phyloP scores from a whole-genome alignment of 2,329 filamentous ascomycete genomes.

The Talaromyces verruculosus region DNA sequence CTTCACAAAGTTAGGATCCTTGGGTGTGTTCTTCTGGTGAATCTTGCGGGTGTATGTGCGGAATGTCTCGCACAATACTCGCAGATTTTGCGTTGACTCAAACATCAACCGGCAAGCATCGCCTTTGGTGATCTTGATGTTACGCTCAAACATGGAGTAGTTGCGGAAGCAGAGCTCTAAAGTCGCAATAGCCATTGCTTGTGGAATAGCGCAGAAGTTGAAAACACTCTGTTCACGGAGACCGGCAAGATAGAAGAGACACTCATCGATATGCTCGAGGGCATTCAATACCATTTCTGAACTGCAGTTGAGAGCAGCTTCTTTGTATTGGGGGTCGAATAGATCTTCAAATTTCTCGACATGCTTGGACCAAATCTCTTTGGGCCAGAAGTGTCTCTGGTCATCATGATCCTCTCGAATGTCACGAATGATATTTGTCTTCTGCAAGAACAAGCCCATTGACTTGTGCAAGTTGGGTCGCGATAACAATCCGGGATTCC shows the following conservation, averaged over 20 bases:
- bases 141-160: constrained; percentile 76
- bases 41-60: constrained; percentile 75
- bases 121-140: constrained; percentile 96
- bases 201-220: constrained; percentile 97
- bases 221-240: constrained; percentile 95
- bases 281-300: constrained; percentile 95
- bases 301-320: constrained; percentile 77
- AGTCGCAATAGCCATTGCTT: constrained; percentile 95
- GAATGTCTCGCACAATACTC: constrained; percentile 78
- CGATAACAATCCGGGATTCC: constrained; percentile 78
- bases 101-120: constrained; percentile 89
- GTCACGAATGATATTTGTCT: constrained; percentile 98
- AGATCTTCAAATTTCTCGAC: constrained; percentile 87
- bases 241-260: constrained; percentile 95
- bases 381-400: constrained; percentile 87
- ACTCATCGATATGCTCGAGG: constrained; percentile 82
- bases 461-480: constrained; percentile 81
- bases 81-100: constrained; percentile 87
- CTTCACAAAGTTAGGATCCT: constrained; percentile 86
- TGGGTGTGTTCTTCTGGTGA: constrained; percentile 88
- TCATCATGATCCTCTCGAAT: constrained; percentile 87
- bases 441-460: constrained; percentile 96
- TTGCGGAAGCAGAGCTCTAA: constrained; percentile 92
- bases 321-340: constrained; percentile 75
- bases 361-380: constrained; percentile 95